phyloP scores from a whole-genome alignment of 495 filamentous ascomycete species.

The Aspergillus ellipticus region DNA sequence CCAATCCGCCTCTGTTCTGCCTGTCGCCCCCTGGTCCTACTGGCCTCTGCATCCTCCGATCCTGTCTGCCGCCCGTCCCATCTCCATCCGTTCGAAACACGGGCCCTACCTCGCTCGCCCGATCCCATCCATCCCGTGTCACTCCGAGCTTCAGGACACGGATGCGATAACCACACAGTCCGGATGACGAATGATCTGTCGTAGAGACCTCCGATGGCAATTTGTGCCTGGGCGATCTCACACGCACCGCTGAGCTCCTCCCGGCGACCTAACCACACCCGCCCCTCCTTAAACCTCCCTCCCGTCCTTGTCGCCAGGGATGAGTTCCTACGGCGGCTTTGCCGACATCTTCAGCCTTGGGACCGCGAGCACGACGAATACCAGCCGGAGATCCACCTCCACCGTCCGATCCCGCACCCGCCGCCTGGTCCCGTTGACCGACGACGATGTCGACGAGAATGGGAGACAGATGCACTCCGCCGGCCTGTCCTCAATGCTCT shows the following conservation, averaged over 20 bases:
- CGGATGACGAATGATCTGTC: conserved; percentile 45
- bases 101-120: not conserved
- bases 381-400: conserved; percentile 29
- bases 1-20: not conserved
- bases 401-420: conserved; percentile 43
- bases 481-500: conserved; percentile 28
- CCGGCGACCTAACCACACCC: conserved; percentile 24
- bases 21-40: not conserved
- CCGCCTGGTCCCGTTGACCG: conserved; percentile 41
- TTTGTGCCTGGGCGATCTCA: conserved; percentile 37
- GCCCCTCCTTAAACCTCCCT: conserved; percentile 16
- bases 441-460: conserved; percentile 33
- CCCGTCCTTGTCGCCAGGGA: conserved; percentile 30
- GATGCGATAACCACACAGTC: conserved; percentile 31
- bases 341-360: conserved; percentile 38
- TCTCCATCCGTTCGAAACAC: not conserved
- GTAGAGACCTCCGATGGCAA: conserved; percentile 43
- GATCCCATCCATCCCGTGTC: not conserved
- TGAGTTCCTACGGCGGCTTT: conserved; percentile 43
- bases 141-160: conserved; percentile 23
- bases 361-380: conserved; percentile 27
- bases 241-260: conserved; percentile 12
- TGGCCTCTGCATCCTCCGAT: not conserved
- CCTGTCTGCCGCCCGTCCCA: not conserved
- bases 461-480: conserved; percentile 31